phyloP scores from a whole-genome alignment of 208 protist species.

The Crithidia sp. region DNA sequence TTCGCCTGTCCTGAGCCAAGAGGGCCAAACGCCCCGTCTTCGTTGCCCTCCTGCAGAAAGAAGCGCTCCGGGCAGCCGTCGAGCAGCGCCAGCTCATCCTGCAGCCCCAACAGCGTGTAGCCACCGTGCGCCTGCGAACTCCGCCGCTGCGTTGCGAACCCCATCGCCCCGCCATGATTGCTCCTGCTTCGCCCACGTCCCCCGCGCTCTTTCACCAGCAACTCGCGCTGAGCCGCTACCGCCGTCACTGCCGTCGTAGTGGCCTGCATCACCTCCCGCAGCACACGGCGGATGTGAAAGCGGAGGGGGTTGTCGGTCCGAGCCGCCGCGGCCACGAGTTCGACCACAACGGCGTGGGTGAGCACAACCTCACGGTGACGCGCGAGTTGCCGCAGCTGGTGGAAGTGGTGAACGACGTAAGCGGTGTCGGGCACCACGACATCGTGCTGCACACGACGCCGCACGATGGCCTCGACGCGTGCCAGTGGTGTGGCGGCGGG shows the following conservation, averaged over 20 bases:
- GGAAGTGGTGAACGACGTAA: slow-evolving; percentile 56
- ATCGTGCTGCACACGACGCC: slow-evolving; percentile 56
- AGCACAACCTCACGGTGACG: slow-evolving; percentile 80
- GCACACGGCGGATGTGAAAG: slow-evolving; percentile 68
- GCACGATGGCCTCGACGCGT: slow-evolving; percentile 49
- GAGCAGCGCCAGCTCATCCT: slow-evolving; percentile 81
- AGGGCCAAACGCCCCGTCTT: not conserved
- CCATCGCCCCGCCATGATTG: not conserved
- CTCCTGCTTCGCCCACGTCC: slow-evolving; percentile 1
- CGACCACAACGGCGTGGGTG: slow-evolving; percentile 75
- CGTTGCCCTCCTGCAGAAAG: slow-evolving; percentile 24
- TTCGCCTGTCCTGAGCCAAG: not conserved
- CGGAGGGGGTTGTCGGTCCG: slow-evolving; percentile 44
- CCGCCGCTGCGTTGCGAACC: not conserved
- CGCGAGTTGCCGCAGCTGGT: slow-evolving; percentile 67
- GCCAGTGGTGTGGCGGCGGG: not conserved
- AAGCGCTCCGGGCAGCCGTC: slow-evolving; percentile 62
- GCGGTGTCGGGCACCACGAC: slow-evolving; percentile 76
- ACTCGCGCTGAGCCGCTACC: not conserved
- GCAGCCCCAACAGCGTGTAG: slow-evolving; percentile 77
- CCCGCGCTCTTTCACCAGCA: not conserved
- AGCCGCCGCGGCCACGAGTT: slow-evolving; percentile 46
- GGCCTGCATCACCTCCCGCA: slow-evolving; percentile 60
- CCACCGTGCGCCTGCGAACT: slow-evolving; percentile 33
- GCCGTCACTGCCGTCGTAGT: slow-evolving; percentile 39